A percentile compares a stretch with the other conserved stretches of the same genome.
Conservation (phyloP, 108 stramenopile species). For the Mediolabrus comicus region DNA sequence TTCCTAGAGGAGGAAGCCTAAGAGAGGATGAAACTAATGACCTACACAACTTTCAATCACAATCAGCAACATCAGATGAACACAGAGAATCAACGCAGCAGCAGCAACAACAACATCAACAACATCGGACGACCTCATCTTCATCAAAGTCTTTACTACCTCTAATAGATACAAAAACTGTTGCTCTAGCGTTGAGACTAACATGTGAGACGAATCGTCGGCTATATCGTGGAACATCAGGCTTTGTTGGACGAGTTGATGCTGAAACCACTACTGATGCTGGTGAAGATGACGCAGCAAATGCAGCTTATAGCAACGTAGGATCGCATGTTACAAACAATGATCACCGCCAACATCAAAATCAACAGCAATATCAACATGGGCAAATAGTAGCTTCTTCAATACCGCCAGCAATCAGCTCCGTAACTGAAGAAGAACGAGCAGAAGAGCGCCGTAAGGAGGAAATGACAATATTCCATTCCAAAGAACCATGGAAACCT, state of each 20-base stretch:
- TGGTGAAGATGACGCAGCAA: not conserved
- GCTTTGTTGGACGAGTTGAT: not conserved
- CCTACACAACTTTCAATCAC: too few relatives aligned
- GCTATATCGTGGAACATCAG: constrained; percentile 15
- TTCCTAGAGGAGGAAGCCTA: too few relatives aligned
- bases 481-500: constrained; percentile 1
- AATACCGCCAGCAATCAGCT: not conserved
- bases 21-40: too few relatives aligned
- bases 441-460: constrained; percentile 16
- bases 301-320: not conserved
- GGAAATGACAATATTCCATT: constrained; percentile 35
- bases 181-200: constrained; percentile 36
- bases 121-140: not conserved
- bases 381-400: not conserved
- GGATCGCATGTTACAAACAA: not conserved
- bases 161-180: constrained; percentile 33
- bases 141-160: constrained; percentile 4
- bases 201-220: constrained; percentile 43
- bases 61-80: too few relatives aligned
- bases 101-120: too few relatives aligned
- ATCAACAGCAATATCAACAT: not conserved
- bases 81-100: too few relatives aligned
- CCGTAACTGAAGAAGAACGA: constrained; percentile 8
- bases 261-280: too few relatives aligned
- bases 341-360: not conserved